Evolutionary conservation across 306 rosid species (phyloP), one percentile per base, ranked within the genome.

Genomic region (Sphenostylis stenocarpa): DNA sequence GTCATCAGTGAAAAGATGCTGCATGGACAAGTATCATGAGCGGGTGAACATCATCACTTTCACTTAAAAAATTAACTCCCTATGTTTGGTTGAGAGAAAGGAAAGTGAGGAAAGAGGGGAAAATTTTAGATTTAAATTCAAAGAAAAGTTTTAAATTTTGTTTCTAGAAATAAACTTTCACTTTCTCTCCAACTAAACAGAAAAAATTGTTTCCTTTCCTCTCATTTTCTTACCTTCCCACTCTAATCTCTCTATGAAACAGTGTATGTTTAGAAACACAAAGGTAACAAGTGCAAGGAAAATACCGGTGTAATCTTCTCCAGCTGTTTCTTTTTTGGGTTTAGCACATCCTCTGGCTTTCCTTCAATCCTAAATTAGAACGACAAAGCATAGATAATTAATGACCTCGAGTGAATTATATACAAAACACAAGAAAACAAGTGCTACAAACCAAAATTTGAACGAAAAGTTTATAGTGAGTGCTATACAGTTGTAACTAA

Each of bases 321-420:
- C 68, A 95, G 78, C 80, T 95, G 99, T 81, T 95, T 95, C 99
- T 92, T 95, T 79, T 95, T 95, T 17, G 99, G 99, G 85, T 95
- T 95, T 17, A 95, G 99, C 51, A 92, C 98, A 78, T 92, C 98
- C 84, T 95, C 99, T 12, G 97, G 97, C 85, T 91, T 91, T 83
- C 98, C 98, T 73, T 95, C 97, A 77, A 92, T 83, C 83, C 99
- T 92, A 75, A 49, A 86, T 55, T 36, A 67, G 70, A 63, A 72
- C 17, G 33, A 45, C 56, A 19, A 82, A 72, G 34, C 36, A 21
- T 28, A 48, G 23, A 58, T 73, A 74, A 67, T 68, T 67, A 55
- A 67, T 21, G 6, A 62, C 44, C 78, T 17, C 67, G 47, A 16
- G 48, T 1, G 79, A 49, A 52, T 24, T 23, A 45, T 52, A 61